phyloP scores from a whole-genome alignment of 164 flowering plant genomes.

The Stephania japonica region DNA sequence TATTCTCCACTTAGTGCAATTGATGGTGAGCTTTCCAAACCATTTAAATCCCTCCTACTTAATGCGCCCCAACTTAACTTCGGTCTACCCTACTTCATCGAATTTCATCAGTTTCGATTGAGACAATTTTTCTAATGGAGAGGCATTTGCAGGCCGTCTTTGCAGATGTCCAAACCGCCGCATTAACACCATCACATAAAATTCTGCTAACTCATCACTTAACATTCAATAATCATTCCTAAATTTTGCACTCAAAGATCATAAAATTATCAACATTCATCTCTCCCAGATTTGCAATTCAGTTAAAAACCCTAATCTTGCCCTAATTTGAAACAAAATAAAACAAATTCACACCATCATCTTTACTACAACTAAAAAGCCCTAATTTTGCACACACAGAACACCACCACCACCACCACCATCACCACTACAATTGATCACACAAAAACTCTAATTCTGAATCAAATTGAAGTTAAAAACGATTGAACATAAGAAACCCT shows the following conservation, averaged over 20 bases:
- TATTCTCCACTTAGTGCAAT: too few relatives aligned
- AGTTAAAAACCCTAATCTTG: background rate
- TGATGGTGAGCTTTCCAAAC: too few relatives aligned
- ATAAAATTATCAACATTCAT: background rate
- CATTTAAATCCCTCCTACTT: too few relatives aligned
- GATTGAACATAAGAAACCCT: background rate
- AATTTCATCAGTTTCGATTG: too few relatives aligned
- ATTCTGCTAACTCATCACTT: background rate
- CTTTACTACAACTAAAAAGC: background rate
- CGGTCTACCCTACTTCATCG: too few relatives aligned
- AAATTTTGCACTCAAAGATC: background rate
- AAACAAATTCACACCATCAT: background rate
- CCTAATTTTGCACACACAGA: background rate
- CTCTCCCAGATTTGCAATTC: background rate
- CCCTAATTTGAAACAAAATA: background rate
- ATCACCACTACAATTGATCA: background rate
- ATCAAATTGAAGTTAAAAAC: background rate
- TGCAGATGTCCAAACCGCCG: too few relatives aligned
- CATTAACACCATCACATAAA: background rate
- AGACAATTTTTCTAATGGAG: too few relatives aligned
- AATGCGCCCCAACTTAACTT: too few relatives aligned
- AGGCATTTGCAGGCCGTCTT: too few relatives aligned
- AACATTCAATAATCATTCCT: background rate
- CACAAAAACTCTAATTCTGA: background rate
- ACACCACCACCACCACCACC: background rate